Evolutionary conservation across 2,329 filamentous ascomycete species (phyloP).

Genomic region (Colletotrichum tamarilloi): DNA sequence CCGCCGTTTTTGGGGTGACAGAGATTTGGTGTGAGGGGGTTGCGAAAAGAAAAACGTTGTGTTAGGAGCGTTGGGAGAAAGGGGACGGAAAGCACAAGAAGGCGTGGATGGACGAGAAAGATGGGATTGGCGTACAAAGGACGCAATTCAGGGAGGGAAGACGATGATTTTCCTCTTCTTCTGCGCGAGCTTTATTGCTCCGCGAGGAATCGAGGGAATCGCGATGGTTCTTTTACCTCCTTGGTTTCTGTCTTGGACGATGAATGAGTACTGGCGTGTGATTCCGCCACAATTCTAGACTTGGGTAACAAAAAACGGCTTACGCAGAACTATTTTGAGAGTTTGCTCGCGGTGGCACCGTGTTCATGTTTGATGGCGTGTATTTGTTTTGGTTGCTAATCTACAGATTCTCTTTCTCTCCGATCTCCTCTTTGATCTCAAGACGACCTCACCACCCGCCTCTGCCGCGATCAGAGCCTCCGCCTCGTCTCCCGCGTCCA

Average conservation of each 20-base stretch:
- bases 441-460: slow-evolving; percentile 9
- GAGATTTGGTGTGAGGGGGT: background rate
- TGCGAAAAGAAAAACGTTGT: slow-evolving; percentile 16
- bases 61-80: background rate
- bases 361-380: background rate
- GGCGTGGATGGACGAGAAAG: background rate
- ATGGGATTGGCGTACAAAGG: slow-evolving; percentile 24
- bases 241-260: slow-evolving; percentile 34
- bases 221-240: slow-evolving; percentile 1
- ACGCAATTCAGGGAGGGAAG: slow-evolving; percentile 25
- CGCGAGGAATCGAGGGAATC: slow-evolving; percentile 10
- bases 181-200: background rate
- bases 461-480: slow-evolving; percentile 33
- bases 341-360: too few relatives aligned
- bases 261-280: slow-evolving; percentile 36
- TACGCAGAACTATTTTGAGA: background rate
- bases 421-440: too few relatives aligned
- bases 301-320: slow-evolving; percentile 21
- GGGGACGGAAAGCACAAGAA: background rate
- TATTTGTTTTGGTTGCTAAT: background rate
- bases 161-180: slow-evolving; percentile 17
- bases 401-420: background rate
- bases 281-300: slow-evolving; percentile 21
- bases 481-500: slow-evolving; percentile 24
- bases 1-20: slow-evolving; percentile 5